Evolutionary conservation across 1,284 basidiomycete species (phyloP), one percentile per base, ranked within the genome.

Genomic region (Tremellales sp.): DNA sequence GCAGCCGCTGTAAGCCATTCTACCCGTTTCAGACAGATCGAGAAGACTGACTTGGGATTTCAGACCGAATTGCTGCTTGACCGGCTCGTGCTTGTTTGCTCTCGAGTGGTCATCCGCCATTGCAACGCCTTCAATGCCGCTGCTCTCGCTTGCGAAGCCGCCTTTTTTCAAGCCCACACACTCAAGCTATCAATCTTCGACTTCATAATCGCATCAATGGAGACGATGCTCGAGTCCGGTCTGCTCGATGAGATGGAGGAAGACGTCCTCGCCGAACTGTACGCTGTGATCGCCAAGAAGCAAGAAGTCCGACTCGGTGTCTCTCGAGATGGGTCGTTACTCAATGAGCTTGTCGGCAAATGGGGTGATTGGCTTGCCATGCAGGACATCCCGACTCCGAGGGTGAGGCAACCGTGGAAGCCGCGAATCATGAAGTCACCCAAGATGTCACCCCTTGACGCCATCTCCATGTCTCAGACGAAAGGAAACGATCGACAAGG

Each of bases 61-160:
- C 54, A 90, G 87, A 93, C 89, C 59, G 92, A 97, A 72, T 75
- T 97, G 2, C 79, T 97, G 21, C 78, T 97, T 21, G 88, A 90
- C 60, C 84, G 86, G 22, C 81, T 97, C 8, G 81, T 91, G 48
- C 79, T 89, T 2, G 75, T 96, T 10, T 94, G 91, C 73, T 90
- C 90, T 2, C 75, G 78, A 7, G 79, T 85, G 24, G 80, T 94
- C 43, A 78, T 90, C 35, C 77, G 78, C 22, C 81, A 87, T 60
- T 78, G 87, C 50, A 85, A 84, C 51, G 78, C 86, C 44, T 78
- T 82, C 67, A 97, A 96, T 51, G 86, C 85, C 0, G 86, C 84
- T 47, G 83, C 85, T 48, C 77, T 97, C 23, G 83, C 97, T 27
- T 75, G 83, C 26, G 89, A 97, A 42, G 90, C 92, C 0, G 81